Conservation (phyloP, 345 rosid species). For the Eutrema heterophyllum region DNA sequence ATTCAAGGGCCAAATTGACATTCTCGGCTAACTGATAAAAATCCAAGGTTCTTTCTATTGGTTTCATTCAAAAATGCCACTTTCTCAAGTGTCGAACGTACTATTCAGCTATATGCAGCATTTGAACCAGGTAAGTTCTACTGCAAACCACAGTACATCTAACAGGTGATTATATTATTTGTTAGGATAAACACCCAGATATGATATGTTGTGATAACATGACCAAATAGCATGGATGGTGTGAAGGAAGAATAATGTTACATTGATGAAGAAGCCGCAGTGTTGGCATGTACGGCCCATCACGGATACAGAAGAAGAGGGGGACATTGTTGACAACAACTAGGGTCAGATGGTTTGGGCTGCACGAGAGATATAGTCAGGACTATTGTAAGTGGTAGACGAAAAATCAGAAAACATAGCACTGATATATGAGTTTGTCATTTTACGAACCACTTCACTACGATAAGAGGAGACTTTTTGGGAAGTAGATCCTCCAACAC, state of each 20-base stretch:
- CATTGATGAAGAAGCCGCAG: conserved; percentile 94
- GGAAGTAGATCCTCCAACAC: conserved; percentile 96
- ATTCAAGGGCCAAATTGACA: background rate
- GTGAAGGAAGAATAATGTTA: conserved; percentile 30
- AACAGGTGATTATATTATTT: background rate
- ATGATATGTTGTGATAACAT: background rate
- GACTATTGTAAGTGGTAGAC: background rate
- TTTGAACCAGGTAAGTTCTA: background rate
- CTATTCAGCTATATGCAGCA: background rate
- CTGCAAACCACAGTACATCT: background rate
- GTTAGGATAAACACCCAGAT: background rate
- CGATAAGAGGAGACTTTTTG: conserved; percentile 83
- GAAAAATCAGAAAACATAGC: background rate
- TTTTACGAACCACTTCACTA: conserved; percentile 71
- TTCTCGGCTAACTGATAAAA: conserved; percentile 4
- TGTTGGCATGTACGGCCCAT: conserved; percentile 99
- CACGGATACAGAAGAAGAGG: conserved; percentile 89
- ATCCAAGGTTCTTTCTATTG: background rate
- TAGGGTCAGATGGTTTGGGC: conserved; percentile 92
- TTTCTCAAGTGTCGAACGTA: background rate
- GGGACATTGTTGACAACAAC: conserved; percentile 92
- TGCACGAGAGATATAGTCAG: conserved; percentile 35
- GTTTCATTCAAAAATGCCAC: background rate
- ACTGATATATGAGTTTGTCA: conserved; percentile 5
- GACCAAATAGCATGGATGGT: background rate